A percentile compares a stretch with the other conserved stretches of the same genome.
Evolutionary conservation across 2,329 filamentous ascomycete genomes (phyloP).

Genomic region (Colletotrichum plurivorum): DNA sequence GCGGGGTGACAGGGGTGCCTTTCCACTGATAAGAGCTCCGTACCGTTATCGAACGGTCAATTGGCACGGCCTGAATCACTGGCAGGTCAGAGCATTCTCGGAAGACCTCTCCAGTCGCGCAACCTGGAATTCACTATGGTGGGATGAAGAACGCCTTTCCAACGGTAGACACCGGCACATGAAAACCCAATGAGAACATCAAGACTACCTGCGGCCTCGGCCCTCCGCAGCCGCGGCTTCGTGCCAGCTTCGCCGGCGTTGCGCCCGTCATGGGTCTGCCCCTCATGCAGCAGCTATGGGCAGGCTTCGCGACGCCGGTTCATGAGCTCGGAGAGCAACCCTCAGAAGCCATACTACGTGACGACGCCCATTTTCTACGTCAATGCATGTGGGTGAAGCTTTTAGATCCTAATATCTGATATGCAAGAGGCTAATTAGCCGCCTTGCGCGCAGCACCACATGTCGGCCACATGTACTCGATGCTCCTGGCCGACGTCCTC

Average conservation of each 20-base stretch:
- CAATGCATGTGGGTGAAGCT: slow-evolving; percentile 79
- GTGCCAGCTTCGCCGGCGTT: slow-evolving; percentile 4
- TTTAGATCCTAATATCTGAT: neutral
- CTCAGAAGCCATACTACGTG: slow-evolving; percentile 88
- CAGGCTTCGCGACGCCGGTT: slow-evolving; percentile 44
- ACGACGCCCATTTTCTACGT: slow-evolving; percentile 99
- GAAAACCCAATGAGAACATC: slow-evolving; percentile 26
- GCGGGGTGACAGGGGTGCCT: slow-evolving; percentile 27
- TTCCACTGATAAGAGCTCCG: slow-evolving; percentile 33
- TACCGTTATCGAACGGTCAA: slow-evolving; percentile 25
- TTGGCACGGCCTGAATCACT: slow-evolving; percentile 9
- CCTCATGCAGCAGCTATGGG: slow-evolving; percentile 47
- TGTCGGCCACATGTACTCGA: slow-evolving; percentile 93
- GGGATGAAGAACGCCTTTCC: neutral
- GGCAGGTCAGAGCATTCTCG: neutral
- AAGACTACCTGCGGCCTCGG: slow-evolving; percentile 28
- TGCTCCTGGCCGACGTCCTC: slow-evolving; percentile 90
- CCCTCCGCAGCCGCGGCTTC: slow-evolving; percentile 11
- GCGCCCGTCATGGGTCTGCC: slow-evolving; percentile 47
- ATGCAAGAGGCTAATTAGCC: slow-evolving; percentile 40
- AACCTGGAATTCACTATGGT: neutral
- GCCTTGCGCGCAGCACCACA: slow-evolving; percentile 77
- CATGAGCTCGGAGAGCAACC: slow-evolving; percentile 40
- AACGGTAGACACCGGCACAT: neutral
- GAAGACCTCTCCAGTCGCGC: neutral